Conservation (phyloP, 257 asterid species). For the Misopates orontium region DNA sequence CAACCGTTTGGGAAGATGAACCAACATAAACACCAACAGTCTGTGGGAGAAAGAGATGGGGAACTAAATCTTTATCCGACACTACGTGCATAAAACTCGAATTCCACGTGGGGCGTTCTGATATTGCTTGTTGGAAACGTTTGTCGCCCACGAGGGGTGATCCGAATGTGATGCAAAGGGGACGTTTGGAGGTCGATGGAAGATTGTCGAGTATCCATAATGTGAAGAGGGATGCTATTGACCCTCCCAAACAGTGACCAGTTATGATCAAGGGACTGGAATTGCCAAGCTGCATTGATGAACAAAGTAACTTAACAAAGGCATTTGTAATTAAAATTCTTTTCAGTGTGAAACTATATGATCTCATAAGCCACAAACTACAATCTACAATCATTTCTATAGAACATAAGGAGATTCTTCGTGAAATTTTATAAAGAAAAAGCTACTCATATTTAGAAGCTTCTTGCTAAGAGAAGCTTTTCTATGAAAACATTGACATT, state of each 20-base stretch:
- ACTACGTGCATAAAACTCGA: conserved; percentile 34
- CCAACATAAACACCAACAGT: background rate
- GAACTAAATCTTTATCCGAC: conserved; percentile 30
- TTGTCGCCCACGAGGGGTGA: conserved; percentile 36
- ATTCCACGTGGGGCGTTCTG: conserved; percentile 32
- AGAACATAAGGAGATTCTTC: background rate
- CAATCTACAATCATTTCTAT: background rate
- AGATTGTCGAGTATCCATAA: conserved; percentile 36
- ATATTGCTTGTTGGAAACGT: conserved; percentile 30
- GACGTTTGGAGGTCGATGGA: conserved; percentile 18
- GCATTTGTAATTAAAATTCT: background rate
- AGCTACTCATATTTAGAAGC: background rate
- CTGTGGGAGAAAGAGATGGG: conserved; percentile 20
- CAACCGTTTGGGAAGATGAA: conserved; percentile 8
- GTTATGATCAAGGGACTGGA: conserved; percentile 31
- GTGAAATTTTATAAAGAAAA: background rate
- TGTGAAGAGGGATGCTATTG: conserved; percentile 39
- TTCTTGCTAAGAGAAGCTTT: background rate
- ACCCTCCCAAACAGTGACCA: conserved; percentile 37
- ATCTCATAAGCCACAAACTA: too few relatives aligned
- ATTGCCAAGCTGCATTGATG: conserved; percentile 25
- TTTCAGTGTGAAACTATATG: too few relatives aligned
- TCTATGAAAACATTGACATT: background rate
- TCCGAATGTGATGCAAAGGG: conserved; percentile 40
- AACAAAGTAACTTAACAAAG: conserved; percentile 2